Conservation (phyloP, 495 filamentous ascomycete species). For the Daldinia childiae region DNA sequence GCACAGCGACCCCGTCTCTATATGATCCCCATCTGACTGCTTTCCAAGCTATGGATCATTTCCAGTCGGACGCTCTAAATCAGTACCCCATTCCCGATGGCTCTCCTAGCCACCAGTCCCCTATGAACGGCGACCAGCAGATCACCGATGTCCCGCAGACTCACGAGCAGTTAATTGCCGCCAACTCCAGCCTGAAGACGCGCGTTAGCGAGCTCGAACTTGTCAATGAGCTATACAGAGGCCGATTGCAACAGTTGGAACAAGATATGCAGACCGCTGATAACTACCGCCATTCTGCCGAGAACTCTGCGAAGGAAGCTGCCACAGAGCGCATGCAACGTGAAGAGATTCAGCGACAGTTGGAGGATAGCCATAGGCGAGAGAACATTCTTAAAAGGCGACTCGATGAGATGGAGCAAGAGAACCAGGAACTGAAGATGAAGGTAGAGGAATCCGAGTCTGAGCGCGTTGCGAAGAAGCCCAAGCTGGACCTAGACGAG, state of each 20-base stretch:
- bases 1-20: conserved; percentile 81
- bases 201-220: conserved; percentile 93
- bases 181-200: conserved; percentile 85
- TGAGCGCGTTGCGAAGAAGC: conserved; percentile 50
- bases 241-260: conserved; percentile 88
- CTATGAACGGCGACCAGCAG: conserved; percentile 76
- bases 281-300: conserved; percentile 49
- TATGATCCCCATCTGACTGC: conserved; percentile 69
- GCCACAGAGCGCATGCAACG: conserved; percentile 53
- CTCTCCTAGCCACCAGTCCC: conserved; percentile 73
- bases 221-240: conserved; percentile 92
- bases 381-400: conserved; percentile 85
- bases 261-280: conserved; percentile 62
- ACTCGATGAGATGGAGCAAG: conserved; percentile 79
- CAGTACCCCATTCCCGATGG: conserved; percentile 65
- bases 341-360: conserved; percentile 65
- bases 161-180: conserved; percentile 78
- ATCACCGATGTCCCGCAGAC: conserved; percentile 75
- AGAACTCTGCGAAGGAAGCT: conserved; percentile 52
- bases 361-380: conserved; percentile 78
- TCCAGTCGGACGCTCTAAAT: conserved; percentile 59
- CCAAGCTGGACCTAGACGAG: conserved; percentile 47
- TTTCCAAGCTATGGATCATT: conserved; percentile 75
- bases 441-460: conserved; percentile 49
- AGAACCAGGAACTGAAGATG: conserved; percentile 55